Percentiles rank a stretch among this genome's conserved stretches.
phyloP scores from a whole-genome alignment of 257 asterid species.

The Plantago major region DNA sequence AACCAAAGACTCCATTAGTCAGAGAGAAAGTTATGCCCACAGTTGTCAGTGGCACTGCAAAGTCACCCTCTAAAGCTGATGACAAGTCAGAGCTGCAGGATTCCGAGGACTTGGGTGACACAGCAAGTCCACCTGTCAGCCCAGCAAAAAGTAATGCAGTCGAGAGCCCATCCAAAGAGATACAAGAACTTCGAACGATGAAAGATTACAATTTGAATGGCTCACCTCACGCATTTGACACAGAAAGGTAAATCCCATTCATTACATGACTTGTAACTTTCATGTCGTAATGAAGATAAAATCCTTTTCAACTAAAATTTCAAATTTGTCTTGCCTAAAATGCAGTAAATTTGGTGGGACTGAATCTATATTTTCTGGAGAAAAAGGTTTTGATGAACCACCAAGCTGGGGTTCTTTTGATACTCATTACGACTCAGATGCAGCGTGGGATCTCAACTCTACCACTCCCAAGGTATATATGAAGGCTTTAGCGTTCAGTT shows the following conservation, averaged over 20 bases:
- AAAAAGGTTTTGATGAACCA: constrained; percentile 61
- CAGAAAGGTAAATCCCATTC: constrained; percentile 48
- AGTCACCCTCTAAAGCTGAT: constrained; percentile 45
- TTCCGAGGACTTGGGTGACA: constrained; percentile 35
- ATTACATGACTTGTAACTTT: background rate
- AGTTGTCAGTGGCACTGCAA: constrained; percentile 28
- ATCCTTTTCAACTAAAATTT: background rate
- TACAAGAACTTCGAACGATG: constrained; percentile 39
- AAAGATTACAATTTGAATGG: constrained; percentile 54
- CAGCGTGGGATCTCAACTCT: constrained; percentile 50
- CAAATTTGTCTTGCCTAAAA: constrained; percentile 8
- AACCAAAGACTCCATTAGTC: constrained; percentile 54
- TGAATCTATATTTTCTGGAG: constrained; percentile 49
- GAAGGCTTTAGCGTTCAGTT: background rate
- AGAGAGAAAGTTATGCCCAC: constrained; percentile 50
- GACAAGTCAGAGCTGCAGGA: constrained; percentile 39
- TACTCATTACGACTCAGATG: constrained; percentile 56
- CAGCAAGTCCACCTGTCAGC: constrained; percentile 66
- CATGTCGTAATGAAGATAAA: background rate
- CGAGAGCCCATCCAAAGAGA: constrained; percentile 54
- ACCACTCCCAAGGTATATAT: constrained; percentile 48
- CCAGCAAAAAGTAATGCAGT: constrained; percentile 53
- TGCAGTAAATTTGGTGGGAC: constrained; percentile 61
- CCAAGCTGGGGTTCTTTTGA: constrained; percentile 79
- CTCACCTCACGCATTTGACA: constrained; percentile 64